These are phyloP conservation scores for Coemansia sp. DNA, from an alignment of 192 early-diverging fungal species.

Conservation along the genomic window DNA sequence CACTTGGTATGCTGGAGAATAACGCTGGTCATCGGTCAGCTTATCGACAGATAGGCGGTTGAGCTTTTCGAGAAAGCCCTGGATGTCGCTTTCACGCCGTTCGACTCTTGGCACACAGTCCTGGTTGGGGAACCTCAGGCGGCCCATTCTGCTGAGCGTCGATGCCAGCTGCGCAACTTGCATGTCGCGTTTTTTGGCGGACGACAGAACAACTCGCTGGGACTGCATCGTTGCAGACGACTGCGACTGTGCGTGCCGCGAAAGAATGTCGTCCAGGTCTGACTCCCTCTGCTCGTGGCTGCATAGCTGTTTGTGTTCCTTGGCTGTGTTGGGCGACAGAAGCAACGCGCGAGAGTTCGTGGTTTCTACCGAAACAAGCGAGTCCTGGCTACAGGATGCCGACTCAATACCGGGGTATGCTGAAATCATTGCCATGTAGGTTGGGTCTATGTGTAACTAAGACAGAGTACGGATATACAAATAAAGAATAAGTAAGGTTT, in stretches of 20 bases:
- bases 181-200: constrained; percentile 33
- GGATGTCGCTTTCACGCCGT: constrained; percentile 35
- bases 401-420: constrained; percentile 14
- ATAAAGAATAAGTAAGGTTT: not conserved
- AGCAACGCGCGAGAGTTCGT: constrained; percentile 29
- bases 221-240: constrained; percentile 8
- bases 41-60: constrained; percentile 32
- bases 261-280: constrained; percentile 30
- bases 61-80: constrained; percentile 32
- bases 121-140: constrained; percentile 42
- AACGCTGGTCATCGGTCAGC: constrained; percentile 28
- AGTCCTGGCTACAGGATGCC: constrained; percentile 18
- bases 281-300: constrained; percentile 9
- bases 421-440: not conserved
- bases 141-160: constrained; percentile 37
- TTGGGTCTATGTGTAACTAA: not conserved
- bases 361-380: constrained; percentile 36
- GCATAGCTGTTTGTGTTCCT: not conserved
- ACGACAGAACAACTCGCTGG: constrained; percentile 41
- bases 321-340: constrained; percentile 11
- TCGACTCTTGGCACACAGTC: constrained; percentile 20
- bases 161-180: constrained; percentile 39
- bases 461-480: not conserved
- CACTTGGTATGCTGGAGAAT: constrained; percentile 6
- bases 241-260: constrained; percentile 16